Conservation (phyloP, 2,329 filamentous ascomycete genomes). For the Pseudogymnoascus sp. region DNA sequence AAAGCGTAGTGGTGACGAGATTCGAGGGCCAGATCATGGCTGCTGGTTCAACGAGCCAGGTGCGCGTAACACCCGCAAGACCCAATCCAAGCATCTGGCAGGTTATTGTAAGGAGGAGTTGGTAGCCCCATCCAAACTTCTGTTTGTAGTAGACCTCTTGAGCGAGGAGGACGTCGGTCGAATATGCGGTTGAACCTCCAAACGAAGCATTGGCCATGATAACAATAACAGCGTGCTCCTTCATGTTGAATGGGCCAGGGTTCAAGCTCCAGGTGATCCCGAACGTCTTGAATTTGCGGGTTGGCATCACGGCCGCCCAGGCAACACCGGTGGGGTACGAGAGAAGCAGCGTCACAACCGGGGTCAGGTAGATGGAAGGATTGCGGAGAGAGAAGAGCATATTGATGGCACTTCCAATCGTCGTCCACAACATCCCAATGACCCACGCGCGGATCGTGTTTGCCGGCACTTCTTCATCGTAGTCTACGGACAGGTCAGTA, state of each 20-base stretch:
- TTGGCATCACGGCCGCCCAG: slow-evolving; percentile 42
- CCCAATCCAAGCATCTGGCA: slow-evolving; percentile 60
- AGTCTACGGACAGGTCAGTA: slow-evolving; percentile 25
- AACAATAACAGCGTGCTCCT: slow-evolving; percentile 62
- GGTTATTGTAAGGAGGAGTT: slow-evolving; percentile 53
- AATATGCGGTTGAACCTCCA: slow-evolving; percentile 42
- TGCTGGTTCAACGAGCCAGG: slow-evolving; percentile 53
- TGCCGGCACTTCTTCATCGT: slow-evolving; percentile 57
- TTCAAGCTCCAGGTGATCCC: slow-evolving; percentile 54
- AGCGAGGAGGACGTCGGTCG: slow-evolving; percentile 67
- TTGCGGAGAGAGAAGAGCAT: slow-evolving; percentile 26
- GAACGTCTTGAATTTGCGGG: slow-evolving; percentile 35
- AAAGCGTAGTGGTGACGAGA: slow-evolving; percentile 43
- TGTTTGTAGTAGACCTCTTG: slow-evolving; percentile 67
- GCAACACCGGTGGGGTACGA: slow-evolving; percentile 45
- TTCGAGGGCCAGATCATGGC: slow-evolving; percentile 60
- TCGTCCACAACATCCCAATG: slow-evolving; percentile 26
- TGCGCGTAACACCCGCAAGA: slow-evolving; percentile 51
- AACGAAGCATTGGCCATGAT: slow-evolving; percentile 45
- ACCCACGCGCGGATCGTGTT: slow-evolving; percentile 60
- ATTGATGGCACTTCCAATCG: slow-evolving; percentile 21
- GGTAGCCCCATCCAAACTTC: slow-evolving; percentile 56
- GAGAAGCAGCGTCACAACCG: slow-evolving; percentile 25
- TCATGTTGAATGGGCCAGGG: slow-evolving; percentile 63
- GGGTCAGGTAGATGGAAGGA: slow-evolving; percentile 36